Conservation (phyloP, 768 basidiomycete species). For the Psilocybe subaeruginosa region DNA sequence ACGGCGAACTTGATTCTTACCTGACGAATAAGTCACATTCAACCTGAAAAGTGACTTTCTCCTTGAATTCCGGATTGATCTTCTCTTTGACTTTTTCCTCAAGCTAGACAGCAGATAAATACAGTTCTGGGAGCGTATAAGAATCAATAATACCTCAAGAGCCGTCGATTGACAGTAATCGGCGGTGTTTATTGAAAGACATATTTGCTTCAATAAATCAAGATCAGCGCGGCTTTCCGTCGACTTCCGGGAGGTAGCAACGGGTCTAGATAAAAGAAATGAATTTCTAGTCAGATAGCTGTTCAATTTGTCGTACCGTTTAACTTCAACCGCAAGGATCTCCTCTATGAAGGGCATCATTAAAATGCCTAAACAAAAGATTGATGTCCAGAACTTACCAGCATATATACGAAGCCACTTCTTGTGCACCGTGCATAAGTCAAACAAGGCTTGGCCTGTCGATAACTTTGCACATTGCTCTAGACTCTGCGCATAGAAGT, state of each 20-base stretch:
- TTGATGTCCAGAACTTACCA: conserved; percentile 46
- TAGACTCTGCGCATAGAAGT: conserved; percentile 93
- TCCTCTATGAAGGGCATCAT: conserved; percentile 62
- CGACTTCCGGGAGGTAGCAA: conserved; percentile 62
- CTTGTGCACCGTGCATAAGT: conserved; percentile 79
- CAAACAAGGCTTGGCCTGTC: conserved; percentile 81
- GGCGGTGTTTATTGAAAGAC: conserved; percentile 93
- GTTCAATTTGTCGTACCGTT: conserved; percentile 51
- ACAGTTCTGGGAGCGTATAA: background rate
- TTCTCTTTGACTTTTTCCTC: conserved; percentile 91
- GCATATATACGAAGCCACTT: conserved; percentile 97
- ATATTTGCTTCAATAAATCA: conserved; percentile 77
- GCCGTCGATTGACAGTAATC: conserved; percentile 97
- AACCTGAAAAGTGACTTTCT: conserved; percentile 77
- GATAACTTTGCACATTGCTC: conserved; percentile 94
- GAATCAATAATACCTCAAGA: conserved; percentile 58
- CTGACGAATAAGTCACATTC: conserved; percentile 91
- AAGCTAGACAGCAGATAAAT: conserved; percentile 50
- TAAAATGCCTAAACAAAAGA: background rate
- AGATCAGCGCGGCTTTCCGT: conserved; percentile 79
- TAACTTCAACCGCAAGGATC: conserved; percentile 73
- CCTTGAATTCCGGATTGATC: conserved; percentile 74
- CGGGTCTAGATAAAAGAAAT: conserved; percentile 33
- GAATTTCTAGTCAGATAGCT: background rate
- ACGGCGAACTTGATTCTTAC: conserved; percentile 38